Evolutionary conservation across 208 protist species (phyloP), one percentile per base, ranked within the genome.

Genomic region (Trypanosoma avium): DNA sequence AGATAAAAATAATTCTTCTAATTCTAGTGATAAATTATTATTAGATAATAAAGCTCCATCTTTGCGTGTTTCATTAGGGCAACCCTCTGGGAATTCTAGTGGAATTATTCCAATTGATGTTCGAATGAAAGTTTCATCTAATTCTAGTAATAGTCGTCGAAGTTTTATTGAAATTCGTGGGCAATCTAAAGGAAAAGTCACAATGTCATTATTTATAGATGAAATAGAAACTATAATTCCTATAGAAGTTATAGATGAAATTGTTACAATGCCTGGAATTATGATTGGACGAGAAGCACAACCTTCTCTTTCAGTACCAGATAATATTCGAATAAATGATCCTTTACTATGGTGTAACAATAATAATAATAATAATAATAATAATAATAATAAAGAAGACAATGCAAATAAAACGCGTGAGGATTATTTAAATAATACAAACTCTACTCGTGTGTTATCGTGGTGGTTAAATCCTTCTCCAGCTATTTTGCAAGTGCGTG

Each of bases 391-490:
- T 27, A n/a, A 27, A n/a, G 56, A 65, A 55, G 27, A 36, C 49
- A 40, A 58, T n/a, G 54, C 45, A 26, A 35, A 35, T 1, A 48
- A n/a, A 42, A 21, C 38, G 48, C 13, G 12, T 10, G 26, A 42
- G 35, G 57, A 22, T 29, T n/a, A 36, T 35, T n/a, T n/a, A n/a
- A 52, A 45, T 77, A 54, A 22, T n/a, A 45, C 13, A 27, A 8
- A 48, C 1, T 43, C 57, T 13, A 15, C 6, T 47, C 13, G n/a
- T 17, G 77, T 75, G 1, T 64, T 87, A 43, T 79, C 88, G 8
- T 94, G 88, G 85, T 86, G 79, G 75, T 77, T 83, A 58, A 92
- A 82, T 70, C 56, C 74, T 12, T 92, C 88, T 0, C 88, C 88
- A 40, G 22, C 70, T 0, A 53, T 82, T 38, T 40, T 69, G 46